Evolutionary conservation across 352 stramenopile species (phyloP).

Genomic region (Lagenidium sp.): DNA sequence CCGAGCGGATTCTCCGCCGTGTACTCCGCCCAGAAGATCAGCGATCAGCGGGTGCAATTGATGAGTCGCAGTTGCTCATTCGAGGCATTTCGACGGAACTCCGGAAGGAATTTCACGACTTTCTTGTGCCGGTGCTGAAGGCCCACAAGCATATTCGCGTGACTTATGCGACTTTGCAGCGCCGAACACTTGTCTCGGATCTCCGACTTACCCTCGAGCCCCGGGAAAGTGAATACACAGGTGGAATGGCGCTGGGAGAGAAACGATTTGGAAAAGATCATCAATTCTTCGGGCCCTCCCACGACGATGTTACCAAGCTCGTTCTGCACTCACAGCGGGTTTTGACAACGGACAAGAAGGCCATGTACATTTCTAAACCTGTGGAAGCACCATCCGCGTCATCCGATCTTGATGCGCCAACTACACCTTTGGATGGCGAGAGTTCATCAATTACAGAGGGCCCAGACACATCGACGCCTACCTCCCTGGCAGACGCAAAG

Average conservation of each 20-base stretch:
- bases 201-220: conserved; percentile 73
- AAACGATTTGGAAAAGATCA: conserved; percentile 66
- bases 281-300: conserved; percentile 51
- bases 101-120: conserved; percentile 48
- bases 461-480: not conserved
- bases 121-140: conserved; percentile 64
- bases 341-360: conserved; percentile 49
- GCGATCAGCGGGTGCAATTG: conserved; percentile 17
- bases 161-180: conserved; percentile 57
- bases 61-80: conserved; percentile 68
- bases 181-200: conserved; percentile 67
- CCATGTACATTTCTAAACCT: conserved; percentile 64
- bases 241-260: conserved; percentile 34
- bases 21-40: conserved; percentile 32
- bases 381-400: conserved; percentile 8
- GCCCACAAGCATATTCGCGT: conserved; percentile 55
- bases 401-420: conserved; percentile 8
- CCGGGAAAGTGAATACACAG: conserved; percentile 51
- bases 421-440: conserved; percentile 1
- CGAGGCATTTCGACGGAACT: conserved; percentile 36
- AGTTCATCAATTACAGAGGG: not conserved
- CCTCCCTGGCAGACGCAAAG: not conserved
- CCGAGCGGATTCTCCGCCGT: conserved; percentile 49
- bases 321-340: conserved; percentile 48
- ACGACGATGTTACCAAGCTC: conserved; percentile 58